These are phyloP conservation scores for Claviceps maximensis DNA, from an alignment of 2,329 filamentous ascomycete genomes.

Conservation along the genomic window DNA sequence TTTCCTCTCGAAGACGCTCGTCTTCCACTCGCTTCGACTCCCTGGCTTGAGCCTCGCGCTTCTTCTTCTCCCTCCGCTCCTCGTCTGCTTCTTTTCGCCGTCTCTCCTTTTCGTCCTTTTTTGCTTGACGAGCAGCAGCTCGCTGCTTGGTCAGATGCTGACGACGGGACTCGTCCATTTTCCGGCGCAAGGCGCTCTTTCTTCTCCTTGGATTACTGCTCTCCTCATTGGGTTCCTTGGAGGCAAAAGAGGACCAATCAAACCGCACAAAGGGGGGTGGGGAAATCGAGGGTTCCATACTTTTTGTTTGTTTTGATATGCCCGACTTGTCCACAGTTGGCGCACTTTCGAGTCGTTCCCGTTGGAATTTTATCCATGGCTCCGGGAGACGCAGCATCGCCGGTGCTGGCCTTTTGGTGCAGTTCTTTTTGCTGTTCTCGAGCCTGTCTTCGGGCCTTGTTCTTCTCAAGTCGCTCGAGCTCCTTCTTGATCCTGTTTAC, in stretches of 20 bases:
- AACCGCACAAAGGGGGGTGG: conserved; percentile 17
- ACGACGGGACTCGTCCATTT: conserved; percentile 13
- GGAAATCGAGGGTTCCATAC: conserved; percentile 36
- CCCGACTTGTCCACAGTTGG: conserved; percentile 90
- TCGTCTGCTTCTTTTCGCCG: background rate
- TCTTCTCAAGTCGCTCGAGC: conserved; percentile 72
- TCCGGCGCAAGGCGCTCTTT: conserved; percentile 9
- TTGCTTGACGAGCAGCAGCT: conserved; percentile 2
- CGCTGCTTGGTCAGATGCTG: conserved; percentile 8
- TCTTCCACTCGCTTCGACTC: conserved; percentile 9
- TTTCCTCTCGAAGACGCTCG: conserved; percentile 9
- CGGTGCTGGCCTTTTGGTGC: conserved; percentile 30
- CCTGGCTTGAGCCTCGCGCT: conserved; percentile 2
- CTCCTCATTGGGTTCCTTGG: conserved; percentile 6
- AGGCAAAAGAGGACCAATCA: conserved; percentile 20
- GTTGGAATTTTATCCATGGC: conserved; percentile 38
- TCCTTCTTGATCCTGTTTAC: conserved; percentile 39
- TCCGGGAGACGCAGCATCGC: conserved; percentile 38
- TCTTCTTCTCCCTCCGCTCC: conserved; percentile 5
- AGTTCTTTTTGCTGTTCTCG: conserved; percentile 79
- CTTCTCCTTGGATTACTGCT: conserved; percentile 7
- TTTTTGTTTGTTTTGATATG: conserved; percentile 99
- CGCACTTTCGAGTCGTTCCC: conserved; percentile 81
- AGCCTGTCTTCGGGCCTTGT: conserved; percentile 78
- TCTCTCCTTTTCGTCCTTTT: conserved; percentile 3